phyloP scores from a whole-genome alignment of 139 green algal genomes.

The Closterium sp. region DNA sequence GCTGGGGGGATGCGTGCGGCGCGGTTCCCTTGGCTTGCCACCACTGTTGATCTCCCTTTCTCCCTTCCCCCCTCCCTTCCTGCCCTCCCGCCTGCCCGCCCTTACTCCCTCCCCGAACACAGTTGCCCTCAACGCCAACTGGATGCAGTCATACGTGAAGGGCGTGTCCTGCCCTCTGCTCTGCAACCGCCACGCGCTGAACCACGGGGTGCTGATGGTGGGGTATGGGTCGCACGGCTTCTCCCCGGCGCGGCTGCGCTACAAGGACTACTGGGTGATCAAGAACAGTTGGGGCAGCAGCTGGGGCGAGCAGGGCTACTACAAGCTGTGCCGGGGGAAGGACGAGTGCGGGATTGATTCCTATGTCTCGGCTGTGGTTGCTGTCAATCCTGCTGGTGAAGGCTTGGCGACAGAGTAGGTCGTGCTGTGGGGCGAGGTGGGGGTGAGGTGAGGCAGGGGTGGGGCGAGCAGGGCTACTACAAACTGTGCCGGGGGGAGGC shows the following conservation, averaged over 20 bases:
- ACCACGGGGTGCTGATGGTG: slow-evolving; percentile 75
- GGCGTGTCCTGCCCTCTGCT: slow-evolving; percentile 59
- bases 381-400: neutral
- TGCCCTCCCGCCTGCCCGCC: no score
- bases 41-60: neutral
- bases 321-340: slow-evolving; percentile 48
- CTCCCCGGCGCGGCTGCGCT: slow-evolving; percentile 35
- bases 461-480: slow-evolving; percentile 58
- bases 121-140: slow-evolving; percentile 67
- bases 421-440: no score
- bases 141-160: slow-evolving; percentile 56
- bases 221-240: slow-evolving; percentile 66
- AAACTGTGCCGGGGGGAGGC: slow-evolving; percentile 45
- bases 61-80: neutral
- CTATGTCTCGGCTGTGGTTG: slow-evolving; percentile 51
- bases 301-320: slow-evolving; percentile 59
- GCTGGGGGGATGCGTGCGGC: neutral
- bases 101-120: neutral
- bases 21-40: neutral
- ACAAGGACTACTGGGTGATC: slow-evolving; percentile 60
- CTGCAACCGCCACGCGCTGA: slow-evolving; percentile 60
- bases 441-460: no score
- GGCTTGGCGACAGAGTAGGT: neutral
- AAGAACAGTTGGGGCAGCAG: slow-evolving; percentile 59
- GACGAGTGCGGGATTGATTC: slow-evolving; percentile 54